phyloP scores from a whole-genome alignment of 768 basidiomycete species.

The Boletus tomentosulus region DNA sequence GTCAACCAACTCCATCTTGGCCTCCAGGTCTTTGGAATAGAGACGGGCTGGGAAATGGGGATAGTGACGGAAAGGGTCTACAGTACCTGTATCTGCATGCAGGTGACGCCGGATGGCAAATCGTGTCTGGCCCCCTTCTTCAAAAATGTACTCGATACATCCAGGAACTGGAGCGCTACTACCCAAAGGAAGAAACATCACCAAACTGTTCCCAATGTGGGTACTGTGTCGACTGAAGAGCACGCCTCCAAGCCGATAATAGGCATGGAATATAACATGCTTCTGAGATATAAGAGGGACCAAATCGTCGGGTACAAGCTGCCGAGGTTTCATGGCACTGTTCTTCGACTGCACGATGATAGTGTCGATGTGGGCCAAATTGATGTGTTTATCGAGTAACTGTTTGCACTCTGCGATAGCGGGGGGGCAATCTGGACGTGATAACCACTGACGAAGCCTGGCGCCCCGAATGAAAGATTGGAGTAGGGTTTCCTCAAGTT shows the following conservation, averaged over 20 bases:
- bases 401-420: too few species aligned
- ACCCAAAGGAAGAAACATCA: not conserved
- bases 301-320: too few species aligned
- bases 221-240: not conserved
- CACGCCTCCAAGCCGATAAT: not conserved
- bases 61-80: not conserved
- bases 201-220: not conserved
- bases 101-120: not conserved
- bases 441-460: too few species aligned
- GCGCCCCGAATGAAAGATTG: too few species aligned
- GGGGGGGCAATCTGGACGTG: too few species aligned
- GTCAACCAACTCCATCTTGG: not conserved
- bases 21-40: not conserved
- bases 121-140: not conserved
- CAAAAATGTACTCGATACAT: not conserved
- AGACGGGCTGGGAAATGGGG: not conserved
- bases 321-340: too few species aligned
- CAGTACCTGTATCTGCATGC: not conserved
- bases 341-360: too few species aligned
- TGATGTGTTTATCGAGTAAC: too few species aligned
- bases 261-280: not conserved
- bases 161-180: not conserved
- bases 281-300: not conserved
- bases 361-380: too few species aligned
- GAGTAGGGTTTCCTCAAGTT: too few species aligned